Conservation (phyloP, 2,329 filamentous ascomycete genomes). For the Nigrospora sphaerica region DNA sequence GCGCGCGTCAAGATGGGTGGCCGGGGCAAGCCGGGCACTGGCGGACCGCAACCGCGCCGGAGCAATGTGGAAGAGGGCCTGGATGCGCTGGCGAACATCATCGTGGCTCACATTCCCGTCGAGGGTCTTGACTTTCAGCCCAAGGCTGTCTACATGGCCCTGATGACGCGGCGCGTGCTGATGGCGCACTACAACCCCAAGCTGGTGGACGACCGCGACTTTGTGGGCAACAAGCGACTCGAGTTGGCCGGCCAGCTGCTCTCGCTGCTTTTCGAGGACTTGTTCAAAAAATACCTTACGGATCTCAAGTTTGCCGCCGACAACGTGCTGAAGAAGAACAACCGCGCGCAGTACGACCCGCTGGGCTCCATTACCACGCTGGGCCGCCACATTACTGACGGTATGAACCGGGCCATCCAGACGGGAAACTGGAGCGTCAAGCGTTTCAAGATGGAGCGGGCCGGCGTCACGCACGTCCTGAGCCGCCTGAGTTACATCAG, state of each 20-base stretch:
- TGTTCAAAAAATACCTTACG: slow-evolving; percentile 91
- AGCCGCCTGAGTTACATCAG: slow-evolving; percentile 95
- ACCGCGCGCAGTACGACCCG: slow-evolving; percentile 83
- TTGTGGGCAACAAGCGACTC: slow-evolving; percentile 93
- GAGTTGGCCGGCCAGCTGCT: slow-evolving; percentile 92
- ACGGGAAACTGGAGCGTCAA: slow-evolving; percentile 98
- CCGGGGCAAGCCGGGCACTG: slow-evolving; percentile 47
- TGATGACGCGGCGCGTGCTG: slow-evolving; percentile 93
- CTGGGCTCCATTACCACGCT: slow-evolving; percentile 77
- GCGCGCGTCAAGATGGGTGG: slow-evolving; percentile 81
- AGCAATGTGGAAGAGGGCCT: slow-evolving; percentile 88
- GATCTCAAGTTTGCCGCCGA: slow-evolving; percentile 91
- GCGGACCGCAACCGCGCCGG: slow-evolving; percentile 49
- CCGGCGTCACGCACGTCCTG: slow-evolving; percentile 92
- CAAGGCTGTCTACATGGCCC: slow-evolving; percentile 93
- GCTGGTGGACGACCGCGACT: slow-evolving; percentile 92
- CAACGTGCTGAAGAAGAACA: slow-evolving; percentile 90
- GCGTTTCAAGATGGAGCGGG: slow-evolving; percentile 97
- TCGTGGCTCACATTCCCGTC: slow-evolving; percentile 92
- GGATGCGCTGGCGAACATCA: slow-evolving; percentile 84
- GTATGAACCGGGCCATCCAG: slow-evolving; percentile 92
- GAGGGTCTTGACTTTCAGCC: slow-evolving; percentile 88
- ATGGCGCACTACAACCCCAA: slow-evolving; percentile 89
- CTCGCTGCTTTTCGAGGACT: slow-evolving; percentile 89
- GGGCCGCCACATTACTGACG: slow-evolving; percentile 80